Evolutionary conservation across 805 yeast genomes (phyloP), one percentile per base, ranked within the genome.

Genomic region (Cyberlindnera mrakii): DNA sequence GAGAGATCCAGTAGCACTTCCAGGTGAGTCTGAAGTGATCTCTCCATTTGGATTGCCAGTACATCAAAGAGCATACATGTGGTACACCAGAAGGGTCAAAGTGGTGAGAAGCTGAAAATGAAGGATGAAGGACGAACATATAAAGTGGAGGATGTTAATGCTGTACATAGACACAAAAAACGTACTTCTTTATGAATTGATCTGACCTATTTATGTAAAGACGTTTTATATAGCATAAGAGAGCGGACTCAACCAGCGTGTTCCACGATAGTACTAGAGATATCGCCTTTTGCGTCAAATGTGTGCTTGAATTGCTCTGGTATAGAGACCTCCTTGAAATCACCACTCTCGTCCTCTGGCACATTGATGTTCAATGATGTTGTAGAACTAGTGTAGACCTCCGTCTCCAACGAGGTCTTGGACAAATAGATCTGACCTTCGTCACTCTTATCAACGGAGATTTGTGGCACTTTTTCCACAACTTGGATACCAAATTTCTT

Each of bases 1-100:
- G 63, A 83, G 97, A 66, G 96, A 93, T 63, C 99, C 99, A 14
- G 89, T 93, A 39, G 96, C 97, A 13, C 79, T 97, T 63, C 96
- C 97, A 6, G 97, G 96, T 44, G 90, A 86, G 60, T 85, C 96
- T 29, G 99, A 93, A 70, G 95, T 93, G 46, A 85, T 93, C 49
- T 72, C 96, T 44, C 99, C 99, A 42, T 87, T 83, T 64, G 81
- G 82, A 32, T 72, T 78, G 49, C 82, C 80, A 46, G 78, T 81
- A 51, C 97, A 91, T 58, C 93, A 90, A 68, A 80, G 95, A 64
- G 96, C 97, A 33, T 90, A 85, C 72, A 85, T 89, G 93, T 89
- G 82, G 77, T 91, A 91, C 67, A 78, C 78, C 40, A 81, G 89
- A 74, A 80, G 77, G 59, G 86, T 90, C 42, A 70, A 64, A 60